A percentile compares a stretch with the other conserved stretches of the same genome.
These are phyloP conservation scores for Leccinum uliginosum DNA, from an alignment of 768 basidiomycete genomes.

Conservation along the genomic window DNA sequence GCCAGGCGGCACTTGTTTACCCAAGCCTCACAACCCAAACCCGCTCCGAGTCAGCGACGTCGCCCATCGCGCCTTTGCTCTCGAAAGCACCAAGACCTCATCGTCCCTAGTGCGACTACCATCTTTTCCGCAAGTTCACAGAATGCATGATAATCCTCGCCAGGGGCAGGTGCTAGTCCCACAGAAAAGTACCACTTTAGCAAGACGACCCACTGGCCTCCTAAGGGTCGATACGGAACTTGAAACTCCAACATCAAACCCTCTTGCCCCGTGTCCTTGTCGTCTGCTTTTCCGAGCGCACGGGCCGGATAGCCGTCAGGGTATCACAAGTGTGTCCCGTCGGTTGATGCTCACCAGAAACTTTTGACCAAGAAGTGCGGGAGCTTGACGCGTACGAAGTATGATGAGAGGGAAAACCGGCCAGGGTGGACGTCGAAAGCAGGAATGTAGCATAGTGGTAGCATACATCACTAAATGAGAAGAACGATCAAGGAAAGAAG, in stretches of 20 bases:
- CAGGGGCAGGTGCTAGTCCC: too few species aligned
- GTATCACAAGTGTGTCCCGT: conserved; percentile 87
- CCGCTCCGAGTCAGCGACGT: too few species aligned
- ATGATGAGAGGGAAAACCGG: conserved; percentile 76
- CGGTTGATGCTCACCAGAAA: conserved; percentile 93
- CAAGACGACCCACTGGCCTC: conserved; percentile 90
- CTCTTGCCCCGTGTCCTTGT: conserved; percentile 95
- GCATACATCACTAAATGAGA: conserved; percentile 71
- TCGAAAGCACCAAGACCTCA: too few species aligned
- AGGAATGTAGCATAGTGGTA: conserved; percentile 90
- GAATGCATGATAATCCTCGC: too few species aligned
- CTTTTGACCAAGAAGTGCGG: conserved; percentile 83
- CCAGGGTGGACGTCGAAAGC: conserved; percentile 71
- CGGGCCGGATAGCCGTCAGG: conserved; percentile 77
- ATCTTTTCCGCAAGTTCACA: too few species aligned
- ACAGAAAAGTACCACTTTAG: conserved; percentile 41
- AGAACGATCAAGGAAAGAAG: conserved; percentile 42
- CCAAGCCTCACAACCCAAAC: too few species aligned
- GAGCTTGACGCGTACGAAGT: conserved; percentile 91
- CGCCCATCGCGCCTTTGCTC: too few species aligned
- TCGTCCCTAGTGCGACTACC: too few species aligned
- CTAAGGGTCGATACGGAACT: conserved; percentile 93
- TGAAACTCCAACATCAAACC: conserved; percentile 90
- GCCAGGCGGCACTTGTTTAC: too few species aligned
- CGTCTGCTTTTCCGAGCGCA: conserved; percentile 83